Conservation (phyloP, 306 rosid genomes). For the Spatholobus suberectus region DNA sequence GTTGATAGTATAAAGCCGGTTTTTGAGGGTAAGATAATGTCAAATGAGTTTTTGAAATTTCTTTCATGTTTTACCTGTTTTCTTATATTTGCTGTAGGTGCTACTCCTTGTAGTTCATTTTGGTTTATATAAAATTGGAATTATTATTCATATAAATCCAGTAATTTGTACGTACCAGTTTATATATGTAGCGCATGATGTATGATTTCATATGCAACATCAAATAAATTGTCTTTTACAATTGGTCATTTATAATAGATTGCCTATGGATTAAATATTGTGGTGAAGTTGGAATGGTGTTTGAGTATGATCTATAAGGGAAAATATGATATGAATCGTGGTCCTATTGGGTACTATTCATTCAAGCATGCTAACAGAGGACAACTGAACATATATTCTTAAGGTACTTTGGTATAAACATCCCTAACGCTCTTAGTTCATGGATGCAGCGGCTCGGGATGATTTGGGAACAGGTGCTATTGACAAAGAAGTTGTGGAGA, state of each 20-base stretch:
- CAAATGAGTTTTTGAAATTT: background rate
- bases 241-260: background rate
- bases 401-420: background rate
- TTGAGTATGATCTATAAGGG: constrained; percentile 17
- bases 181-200: background rate
- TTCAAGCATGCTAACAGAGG: constrained; percentile 28
- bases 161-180: background rate
- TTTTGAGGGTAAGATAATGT: constrained; percentile 73
- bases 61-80: background rate
- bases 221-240: constrained; percentile 15
- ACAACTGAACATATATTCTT: constrained; percentile 28
- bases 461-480: constrained; percentile 67
- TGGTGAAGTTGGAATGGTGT: background rate
- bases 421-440: constrained; percentile 39
- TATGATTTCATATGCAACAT: constrained; percentile 1
- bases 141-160: constrained; percentile 1
- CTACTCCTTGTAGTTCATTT: background rate
- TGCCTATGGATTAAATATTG: background rate
- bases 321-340: background rate
- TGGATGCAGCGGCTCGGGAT: constrained; percentile 66
- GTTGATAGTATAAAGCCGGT: constrained; percentile 79
- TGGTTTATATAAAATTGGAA: background rate
- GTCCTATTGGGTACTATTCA: background rate
- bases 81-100: background rate
- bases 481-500: constrained; percentile 89